phyloP scores from a whole-genome alignment of 129 eudicot genomes.

The Flaveria linearis region DNA sequence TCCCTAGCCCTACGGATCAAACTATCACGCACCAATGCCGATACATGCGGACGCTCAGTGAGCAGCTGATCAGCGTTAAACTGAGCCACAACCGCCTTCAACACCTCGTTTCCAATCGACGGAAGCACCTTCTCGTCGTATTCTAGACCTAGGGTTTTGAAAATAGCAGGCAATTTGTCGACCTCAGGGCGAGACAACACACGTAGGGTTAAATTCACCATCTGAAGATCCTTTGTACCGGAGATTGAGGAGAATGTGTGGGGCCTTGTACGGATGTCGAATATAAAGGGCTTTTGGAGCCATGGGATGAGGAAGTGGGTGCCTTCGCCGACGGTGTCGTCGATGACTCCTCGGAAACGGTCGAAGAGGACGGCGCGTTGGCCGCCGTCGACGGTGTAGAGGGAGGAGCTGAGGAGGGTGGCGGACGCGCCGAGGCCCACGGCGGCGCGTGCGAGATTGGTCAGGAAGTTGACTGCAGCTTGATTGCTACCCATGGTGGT shows the following conservation, averaged over 20 bases:
- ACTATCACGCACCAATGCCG: conserved; percentile 81
- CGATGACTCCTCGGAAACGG: conserved; percentile 82
- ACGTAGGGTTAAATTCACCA: conserved; percentile 92
- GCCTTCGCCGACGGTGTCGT: conserved; percentile 77
- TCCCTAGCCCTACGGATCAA: conserved; percentile 82
- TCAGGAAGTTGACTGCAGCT: conserved; percentile 62
- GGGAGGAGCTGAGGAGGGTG: conserved; percentile 61
- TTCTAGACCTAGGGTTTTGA: conserved; percentile 75
- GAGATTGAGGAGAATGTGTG: conserved; percentile 80
- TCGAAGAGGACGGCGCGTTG: conserved; percentile 94
- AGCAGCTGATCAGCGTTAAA: conserved; percentile 92
- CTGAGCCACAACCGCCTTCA: conserved; percentile 91
- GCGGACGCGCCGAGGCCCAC: conserved; percentile 69
- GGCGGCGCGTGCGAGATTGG: conserved; percentile 87
- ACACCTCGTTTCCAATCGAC: conserved; percentile 76
- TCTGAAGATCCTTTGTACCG: conserved; percentile 93
- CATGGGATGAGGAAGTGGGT: conserved; percentile 86
- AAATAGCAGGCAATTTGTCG: conserved; percentile 56
- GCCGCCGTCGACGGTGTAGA: conserved; percentile 97
- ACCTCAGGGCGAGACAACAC: conserved; percentile 85
- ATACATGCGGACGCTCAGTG: conserved; percentile 82
- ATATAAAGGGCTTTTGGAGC: conserved; percentile 84
- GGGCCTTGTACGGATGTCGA: conserved; percentile 88
- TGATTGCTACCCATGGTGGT: conserved; percentile 51
- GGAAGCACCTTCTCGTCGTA: conserved; percentile 96